These are phyloP conservation scores for Pezicula neosporulosa DNA, from an alignment of 2,329 filamentous ascomycete genomes.

Conservation along the genomic window DNA sequence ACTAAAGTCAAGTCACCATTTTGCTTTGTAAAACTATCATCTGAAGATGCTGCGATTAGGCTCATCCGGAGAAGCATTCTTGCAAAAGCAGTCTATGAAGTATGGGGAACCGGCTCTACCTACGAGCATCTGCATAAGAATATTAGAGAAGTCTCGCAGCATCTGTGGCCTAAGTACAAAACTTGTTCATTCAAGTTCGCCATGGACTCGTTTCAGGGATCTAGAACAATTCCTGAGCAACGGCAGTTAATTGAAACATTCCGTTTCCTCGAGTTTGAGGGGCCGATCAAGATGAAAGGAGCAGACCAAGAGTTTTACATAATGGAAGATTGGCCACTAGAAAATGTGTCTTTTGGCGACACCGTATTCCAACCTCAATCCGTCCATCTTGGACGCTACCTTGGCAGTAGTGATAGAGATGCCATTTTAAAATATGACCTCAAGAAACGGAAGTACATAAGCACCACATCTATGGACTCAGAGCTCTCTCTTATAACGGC, in stretches of 20 bases:
- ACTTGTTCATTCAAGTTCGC: conserved; percentile 75
- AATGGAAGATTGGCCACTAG: conserved; percentile 74
- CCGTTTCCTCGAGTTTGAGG: conserved; percentile 71
- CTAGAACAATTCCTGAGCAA: conserved; percentile 60
- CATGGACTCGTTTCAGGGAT: conserved; percentile 78
- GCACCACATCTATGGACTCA: conserved; percentile 95
- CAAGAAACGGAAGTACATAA: conserved; percentile 91
- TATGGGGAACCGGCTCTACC: conserved; percentile 74
- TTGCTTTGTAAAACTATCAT: conserved; percentile 69
- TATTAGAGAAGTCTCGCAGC: conserved; percentile 53
- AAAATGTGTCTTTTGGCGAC: conserved; percentile 42
- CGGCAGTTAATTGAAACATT: conserved; percentile 80
- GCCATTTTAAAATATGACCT: conserved; percentile 74
- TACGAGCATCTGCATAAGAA: conserved; percentile 67
- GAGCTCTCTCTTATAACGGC: conserved; percentile 89
- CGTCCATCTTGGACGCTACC: conserved; percentile 69
- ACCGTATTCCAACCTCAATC: conserved; percentile 46
- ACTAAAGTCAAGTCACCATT: conserved; percentile 68
- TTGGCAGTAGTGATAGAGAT: conserved; percentile 65
- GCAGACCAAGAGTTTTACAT: conserved; percentile 75
- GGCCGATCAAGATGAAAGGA: conserved; percentile 71
- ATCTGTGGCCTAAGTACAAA: conserved; percentile 66
- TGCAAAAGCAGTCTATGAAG: conserved; percentile 77
- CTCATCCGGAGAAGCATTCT: conserved; percentile 78
- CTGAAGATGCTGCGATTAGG: conserved; percentile 58